These are phyloP conservation scores for Penicillium dipodomyicola DNA, from an alignment of 495 filamentous ascomycete species.

Conservation along the genomic window DNA sequence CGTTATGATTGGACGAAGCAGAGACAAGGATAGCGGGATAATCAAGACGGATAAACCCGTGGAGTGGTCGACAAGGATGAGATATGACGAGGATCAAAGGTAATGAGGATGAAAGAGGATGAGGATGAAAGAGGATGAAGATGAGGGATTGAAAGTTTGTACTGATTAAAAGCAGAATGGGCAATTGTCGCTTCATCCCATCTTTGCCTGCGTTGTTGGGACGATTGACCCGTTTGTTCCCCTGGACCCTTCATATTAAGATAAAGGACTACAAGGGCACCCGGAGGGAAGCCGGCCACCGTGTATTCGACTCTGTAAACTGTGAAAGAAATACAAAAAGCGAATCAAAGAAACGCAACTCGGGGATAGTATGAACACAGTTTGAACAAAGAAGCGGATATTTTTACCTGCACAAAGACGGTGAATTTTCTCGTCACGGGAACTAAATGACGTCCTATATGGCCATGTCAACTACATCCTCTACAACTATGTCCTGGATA, in stretches of 20 bases:
- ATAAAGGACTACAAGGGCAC: background rate
- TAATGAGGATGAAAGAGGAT: background rate
- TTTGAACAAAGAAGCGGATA: background rate
- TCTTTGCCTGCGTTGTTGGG: background rate
- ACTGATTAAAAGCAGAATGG: background rate
- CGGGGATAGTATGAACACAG: background rate
- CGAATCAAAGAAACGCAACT: background rate
- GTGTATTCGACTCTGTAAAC: background rate
- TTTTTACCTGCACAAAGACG: background rate
- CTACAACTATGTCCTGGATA: too few species aligned
- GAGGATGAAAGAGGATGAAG: background rate
- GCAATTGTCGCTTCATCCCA: background rate
- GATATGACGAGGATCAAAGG: background rate
- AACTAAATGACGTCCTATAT: background rate
- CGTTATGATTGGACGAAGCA: background rate
- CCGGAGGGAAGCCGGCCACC: background rate
- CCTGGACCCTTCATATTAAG: background rate
- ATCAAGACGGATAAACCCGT: background rate
- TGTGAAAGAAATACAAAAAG: background rate
- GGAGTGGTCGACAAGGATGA: too few species aligned
- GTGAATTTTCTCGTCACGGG: background rate
- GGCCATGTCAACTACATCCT: background rate
- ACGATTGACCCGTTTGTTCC: background rate
- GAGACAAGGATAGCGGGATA: background rate
- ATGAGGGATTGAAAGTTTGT: background rate